Base-by-base conservation (phyloP, 805 yeast species). In the Hanseniaspora lachancei region DNA sequence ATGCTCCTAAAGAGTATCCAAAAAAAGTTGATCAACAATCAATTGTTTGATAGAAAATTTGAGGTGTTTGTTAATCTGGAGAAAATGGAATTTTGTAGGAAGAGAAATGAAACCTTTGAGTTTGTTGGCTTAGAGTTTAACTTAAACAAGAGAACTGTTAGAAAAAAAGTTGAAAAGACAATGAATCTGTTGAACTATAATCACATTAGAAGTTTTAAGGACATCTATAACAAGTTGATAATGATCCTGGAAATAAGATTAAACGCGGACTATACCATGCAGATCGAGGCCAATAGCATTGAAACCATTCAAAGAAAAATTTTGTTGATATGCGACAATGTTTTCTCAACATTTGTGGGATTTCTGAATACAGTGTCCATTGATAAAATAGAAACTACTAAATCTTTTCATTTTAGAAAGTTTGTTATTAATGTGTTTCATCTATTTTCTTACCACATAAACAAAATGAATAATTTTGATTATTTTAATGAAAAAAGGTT, bases 61-160 rank as follows among this genome's bases (percentile, higher is more conserved):
- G 74, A 75, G 27, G 71, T 76, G 0, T 57, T 32, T 43, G 70
- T 72, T 20, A 78, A 73, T 35, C 63, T 64, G 49, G 66, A 63
- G 39, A 83, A 74, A 60, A 71, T 74, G 5, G 55, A 62, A 15
- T 29, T 39, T 21, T 49, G 51, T 10, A 35, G 24, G 2, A 23
- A 24, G 16, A 21, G 10, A 4, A 57, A 62, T 20, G 56, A 36
- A 63, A 66, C 58, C 62, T 48, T 75, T 16, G 62, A 65, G 0
- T 78, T 76, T 60, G 74, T 79, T 59, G 81, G 76, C 0, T 61
- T 73, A 12, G 60, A 70, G 3, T 67, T 77, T 13, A 62, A 71
- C 57, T 58, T 73, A 8, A 44, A 48, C 2, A 60, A 56, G 7
- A 62, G 77, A 16, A 66, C 71, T 8, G 64, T 74, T 2, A 32